Conservation (phyloP, 768 basidiomycete genomes). For the Suillus alpinus region DNA sequence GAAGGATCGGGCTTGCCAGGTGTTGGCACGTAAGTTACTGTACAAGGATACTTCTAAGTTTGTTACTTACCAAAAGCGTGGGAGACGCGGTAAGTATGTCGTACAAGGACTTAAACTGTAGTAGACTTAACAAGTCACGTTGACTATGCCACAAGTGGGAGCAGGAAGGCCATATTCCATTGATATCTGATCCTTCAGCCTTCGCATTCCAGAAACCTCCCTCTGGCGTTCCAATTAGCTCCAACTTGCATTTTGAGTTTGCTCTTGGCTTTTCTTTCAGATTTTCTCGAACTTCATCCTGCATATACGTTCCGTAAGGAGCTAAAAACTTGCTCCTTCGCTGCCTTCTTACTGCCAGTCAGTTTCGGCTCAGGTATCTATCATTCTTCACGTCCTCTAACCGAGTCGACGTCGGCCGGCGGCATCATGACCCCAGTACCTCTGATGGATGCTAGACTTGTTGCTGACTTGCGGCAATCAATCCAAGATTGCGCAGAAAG, state of each 20-base stretch:
- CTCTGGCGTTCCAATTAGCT: neutral
- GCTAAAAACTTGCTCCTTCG: neutral
- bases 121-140: neutral
- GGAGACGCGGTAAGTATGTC: neutral
- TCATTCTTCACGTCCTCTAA: neutral
- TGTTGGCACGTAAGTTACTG: neutral
- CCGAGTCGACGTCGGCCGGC: neutral
- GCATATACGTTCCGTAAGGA: neutral
- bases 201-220: neutral
- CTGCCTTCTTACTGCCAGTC: neutral
- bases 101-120: neutral
- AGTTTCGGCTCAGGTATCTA: neutral
- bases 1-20: neutral
- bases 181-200: neutral
- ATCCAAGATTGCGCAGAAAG: conserved; percentile 73
- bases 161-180: neutral
- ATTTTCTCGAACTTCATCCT: neutral
- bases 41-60: neutral
- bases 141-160: neutral
- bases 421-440: conserved; percentile 1
- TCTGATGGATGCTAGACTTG: conserved; percentile 46
- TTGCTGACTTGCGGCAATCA: conserved; percentile 57
- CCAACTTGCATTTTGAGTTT: neutral
- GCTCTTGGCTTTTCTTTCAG: neutral
- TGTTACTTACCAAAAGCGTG: neutral